Conservation (phyloP, 2,329 filamentous ascomycete genomes). For the Podosphaera leucotricha region DNA sequence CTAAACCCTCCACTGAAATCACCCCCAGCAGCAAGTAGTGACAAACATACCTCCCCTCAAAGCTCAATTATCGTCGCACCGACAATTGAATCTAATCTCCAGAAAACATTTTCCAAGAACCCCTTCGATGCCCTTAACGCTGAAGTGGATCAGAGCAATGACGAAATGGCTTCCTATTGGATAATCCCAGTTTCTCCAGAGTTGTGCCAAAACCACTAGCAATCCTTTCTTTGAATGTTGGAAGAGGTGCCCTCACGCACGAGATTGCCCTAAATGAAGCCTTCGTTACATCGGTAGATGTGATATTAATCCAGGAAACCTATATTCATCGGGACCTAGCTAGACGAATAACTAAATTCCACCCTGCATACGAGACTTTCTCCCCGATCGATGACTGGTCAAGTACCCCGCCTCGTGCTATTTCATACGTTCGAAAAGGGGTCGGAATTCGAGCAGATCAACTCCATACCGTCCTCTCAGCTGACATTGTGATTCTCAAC, state of each 20-base stretch:
- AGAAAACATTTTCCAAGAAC: neutral
- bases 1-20: neutral
- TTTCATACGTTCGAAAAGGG: neutral
- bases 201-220: neutral
- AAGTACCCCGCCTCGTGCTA: neutral
- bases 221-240: neutral
- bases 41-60: too few relatives aligned
- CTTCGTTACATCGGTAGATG: neutral
- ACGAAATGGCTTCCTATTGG: too few relatives aligned
- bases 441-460: neutral
- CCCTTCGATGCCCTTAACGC: neutral
- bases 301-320: neutral
- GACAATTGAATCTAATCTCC: too few relatives aligned
- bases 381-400: neutral
- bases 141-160: neutral
- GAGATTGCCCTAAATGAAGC: neutral
- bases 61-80: too few relatives aligned
- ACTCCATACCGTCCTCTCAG: neutral
- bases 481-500: neutral
- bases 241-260: neutral
- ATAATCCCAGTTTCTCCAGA: too few relatives aligned
- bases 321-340: neutral
- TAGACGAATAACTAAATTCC: neutral
- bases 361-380: neutral
- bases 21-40: too few relatives aligned